These are phyloP conservation scores for Antitrichia curtipendula DNA, from an alignment of 225 moss, liverwort and hornwort species.

Conservation along the genomic window DNA sequence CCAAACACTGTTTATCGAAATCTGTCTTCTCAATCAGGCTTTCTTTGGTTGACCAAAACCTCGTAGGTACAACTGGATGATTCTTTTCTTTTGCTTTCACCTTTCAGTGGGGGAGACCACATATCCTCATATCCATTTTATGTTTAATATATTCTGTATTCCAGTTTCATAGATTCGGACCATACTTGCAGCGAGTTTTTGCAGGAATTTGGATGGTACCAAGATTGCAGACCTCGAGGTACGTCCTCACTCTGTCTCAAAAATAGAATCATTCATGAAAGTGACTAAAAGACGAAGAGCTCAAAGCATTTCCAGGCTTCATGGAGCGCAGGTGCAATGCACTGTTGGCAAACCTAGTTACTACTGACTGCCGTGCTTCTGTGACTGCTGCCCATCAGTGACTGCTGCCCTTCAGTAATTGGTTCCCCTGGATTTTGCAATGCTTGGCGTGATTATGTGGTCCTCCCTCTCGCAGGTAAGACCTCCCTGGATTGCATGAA, in stretches of 20 bases:
- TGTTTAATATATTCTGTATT: background rate
- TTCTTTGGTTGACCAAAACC: background rate
- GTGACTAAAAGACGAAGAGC: background rate
- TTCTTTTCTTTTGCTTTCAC: background rate
- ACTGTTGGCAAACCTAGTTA: background rate
- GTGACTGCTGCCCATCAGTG: background rate
- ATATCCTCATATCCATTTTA: background rate
- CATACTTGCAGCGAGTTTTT: background rate
- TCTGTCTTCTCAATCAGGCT: background rate
- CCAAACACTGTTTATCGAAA: background rate
- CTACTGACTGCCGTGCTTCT: background rate
- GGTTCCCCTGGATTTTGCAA: background rate
- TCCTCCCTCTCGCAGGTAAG: background rate
- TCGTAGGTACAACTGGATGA: background rate
- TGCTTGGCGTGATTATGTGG: background rate
- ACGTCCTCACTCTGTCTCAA: background rate
- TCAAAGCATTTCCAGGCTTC: background rate
- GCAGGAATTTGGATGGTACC: background rate
- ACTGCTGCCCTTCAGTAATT: background rate
- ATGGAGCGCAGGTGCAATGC: background rate
- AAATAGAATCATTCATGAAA: background rate
- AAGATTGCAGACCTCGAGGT: background rate
- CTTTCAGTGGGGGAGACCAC: background rate
- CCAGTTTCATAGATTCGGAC: background rate
- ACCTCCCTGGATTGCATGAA: background rate